These are phyloP conservation scores for Escallonia herrerae DNA, from an alignment of 129 eudicot species.

Conservation along the genomic window DNA sequence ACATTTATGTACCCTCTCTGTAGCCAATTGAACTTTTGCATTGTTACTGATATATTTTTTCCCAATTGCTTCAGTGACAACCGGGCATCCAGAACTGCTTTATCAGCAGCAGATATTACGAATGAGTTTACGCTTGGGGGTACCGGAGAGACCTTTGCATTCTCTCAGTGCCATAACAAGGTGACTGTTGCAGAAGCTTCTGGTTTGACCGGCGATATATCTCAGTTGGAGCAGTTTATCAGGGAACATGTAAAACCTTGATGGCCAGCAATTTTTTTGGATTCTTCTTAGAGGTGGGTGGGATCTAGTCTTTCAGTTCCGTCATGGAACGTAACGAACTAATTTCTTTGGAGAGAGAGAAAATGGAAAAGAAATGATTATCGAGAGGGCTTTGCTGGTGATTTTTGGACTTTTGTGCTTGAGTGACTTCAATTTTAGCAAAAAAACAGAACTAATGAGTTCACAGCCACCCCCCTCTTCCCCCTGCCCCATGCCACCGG, in stretches of 20 bases:
- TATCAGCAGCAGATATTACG: slow-evolving; percentile 71
- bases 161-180: slow-evolving; percentile 76
- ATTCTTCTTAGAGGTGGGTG: not conserved
- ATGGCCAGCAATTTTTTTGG: not conserved
- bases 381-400: slow-evolving; percentile 4
- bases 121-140: slow-evolving; percentile 75
- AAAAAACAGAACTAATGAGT: too few relatives aligned
- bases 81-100: slow-evolving; percentile 73
- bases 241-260: slow-evolving; percentile 61
- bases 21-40: not conserved
- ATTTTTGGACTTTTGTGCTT: not conserved
- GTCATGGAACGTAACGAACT: slow-evolving; percentile 5
- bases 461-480: too few relatives aligned
- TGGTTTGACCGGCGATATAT: slow-evolving; percentile 54
- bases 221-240: slow-evolving; percentile 56
- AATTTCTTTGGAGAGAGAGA: not conserved
- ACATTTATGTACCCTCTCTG: too few relatives aligned
- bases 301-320: not conserved
- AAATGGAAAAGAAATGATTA: not conserved
- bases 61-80: slow-evolving; percentile 47
- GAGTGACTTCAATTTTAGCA: too few relatives aligned
- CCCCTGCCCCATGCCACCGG: too few relatives aligned
- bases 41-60: not conserved
- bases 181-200: slow-evolving; percentile 58
- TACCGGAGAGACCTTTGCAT: slow-evolving; percentile 67